Evolutionary conservation across 306 rosid species (phyloP), one percentile per base, ranked within the genome.

Genomic region (Acacia crassicarpa): DNA sequence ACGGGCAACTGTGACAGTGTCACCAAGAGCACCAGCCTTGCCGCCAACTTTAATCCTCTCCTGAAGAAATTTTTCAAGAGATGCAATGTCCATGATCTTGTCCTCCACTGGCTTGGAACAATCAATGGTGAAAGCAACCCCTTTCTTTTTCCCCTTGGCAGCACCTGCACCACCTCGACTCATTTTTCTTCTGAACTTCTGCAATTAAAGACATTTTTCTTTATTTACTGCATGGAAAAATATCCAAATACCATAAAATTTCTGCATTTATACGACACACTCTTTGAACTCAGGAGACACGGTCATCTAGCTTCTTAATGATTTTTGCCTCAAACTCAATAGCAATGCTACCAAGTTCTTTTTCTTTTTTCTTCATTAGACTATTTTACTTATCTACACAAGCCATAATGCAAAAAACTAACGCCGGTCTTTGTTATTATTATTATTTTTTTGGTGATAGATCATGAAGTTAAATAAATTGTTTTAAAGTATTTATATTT

Each of bases 1-100:
- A 22, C 97, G 90, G 44, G 92, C 48, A 54, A 95, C 90, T 2
- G 86, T 74, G 74, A 93, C 95, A 17, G 87, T 4, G 59, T 95
- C 98, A 54, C 98, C 98, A 40, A 93, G 97, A 44, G 97, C 98
- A 70, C 97, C 97, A 3, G 99, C 98, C 78, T 95, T 95, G 22
- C 98, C 97, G 40, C 97, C 98, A 4, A 95, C 98, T 87, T 95
- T 93, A 78, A 95, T 93, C 83, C 99, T 88, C 88, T 92, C 99
- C 77, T 91, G 98, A 49, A 95, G 97, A 73, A 95, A 93, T 89
- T 95, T 93, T 87, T 95, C 98, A 1, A 95, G 90, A 1, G 99
- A 93, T 3, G 98, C 98, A 88, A 95, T 87, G 80, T 95, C 99
- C 99, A 95, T 95, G 85, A 95, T 95, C 91, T 93, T 93, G 74